Conservation (phyloP, 331 rosid genomes). For the Erythrophleum ivorense region DNA sequence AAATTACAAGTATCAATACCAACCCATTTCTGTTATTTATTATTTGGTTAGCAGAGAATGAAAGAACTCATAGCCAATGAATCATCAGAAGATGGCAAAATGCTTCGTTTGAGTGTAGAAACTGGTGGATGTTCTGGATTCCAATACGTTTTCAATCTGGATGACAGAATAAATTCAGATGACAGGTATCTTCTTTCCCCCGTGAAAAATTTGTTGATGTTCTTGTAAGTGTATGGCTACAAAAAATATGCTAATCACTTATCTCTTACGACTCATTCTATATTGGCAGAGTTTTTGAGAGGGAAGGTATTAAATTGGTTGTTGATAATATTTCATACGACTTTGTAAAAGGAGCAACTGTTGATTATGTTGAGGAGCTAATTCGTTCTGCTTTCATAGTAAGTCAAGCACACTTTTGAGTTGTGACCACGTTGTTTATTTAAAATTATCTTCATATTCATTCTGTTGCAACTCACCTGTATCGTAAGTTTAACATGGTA, state of each 20-base stretch:
- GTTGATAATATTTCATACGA: constrained; percentile 79
- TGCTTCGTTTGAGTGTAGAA: constrained; percentile 90
- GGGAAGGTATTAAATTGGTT: constrained; percentile 74
- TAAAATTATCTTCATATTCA: constrained; percentile 11
- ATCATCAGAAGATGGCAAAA: constrained; percentile 52
- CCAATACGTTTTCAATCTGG: constrained; percentile 85
- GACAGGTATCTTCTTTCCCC: constrained; percentile 61
- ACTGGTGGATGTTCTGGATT: constrained; percentile 98
- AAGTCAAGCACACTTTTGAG: constrained; percentile 44
- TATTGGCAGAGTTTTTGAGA: constrained; percentile 74
- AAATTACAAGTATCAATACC: constrained; percentile 3
- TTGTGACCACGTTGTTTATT: constrained; percentile 22
- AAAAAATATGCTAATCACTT: constrained; percentile 3
- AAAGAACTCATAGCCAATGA: constrained; percentile 72
- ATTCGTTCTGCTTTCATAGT: constrained; percentile 85
- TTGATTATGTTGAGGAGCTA: constrained; percentile 95
- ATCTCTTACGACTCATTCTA: neutral
- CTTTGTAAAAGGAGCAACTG: constrained; percentile 95
- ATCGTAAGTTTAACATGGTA: neutral
- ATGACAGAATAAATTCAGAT: constrained; percentile 65
- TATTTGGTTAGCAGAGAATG: constrained; percentile 63
- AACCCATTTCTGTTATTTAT: constrained; percentile 16
- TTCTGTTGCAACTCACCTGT: constrained; percentile 9
- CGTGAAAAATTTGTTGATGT: neutral
- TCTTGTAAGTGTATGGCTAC: neutral